Conservation (phyloP, 148 eudicot species). For the Rhododendron kiyosumense region DNA sequence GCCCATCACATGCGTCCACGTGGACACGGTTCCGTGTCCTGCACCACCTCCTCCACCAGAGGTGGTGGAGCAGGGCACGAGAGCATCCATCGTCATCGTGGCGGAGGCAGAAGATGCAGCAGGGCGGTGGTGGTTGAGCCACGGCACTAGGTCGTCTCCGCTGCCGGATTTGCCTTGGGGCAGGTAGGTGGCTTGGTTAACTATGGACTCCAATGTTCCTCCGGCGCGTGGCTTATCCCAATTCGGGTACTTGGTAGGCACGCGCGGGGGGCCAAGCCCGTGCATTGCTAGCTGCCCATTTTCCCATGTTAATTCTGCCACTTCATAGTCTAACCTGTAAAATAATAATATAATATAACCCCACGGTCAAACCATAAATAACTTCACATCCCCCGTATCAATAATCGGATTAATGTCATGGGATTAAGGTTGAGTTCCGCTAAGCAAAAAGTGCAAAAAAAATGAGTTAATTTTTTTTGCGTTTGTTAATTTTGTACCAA, state of each 20-base stretch:
- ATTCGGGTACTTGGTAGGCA: conserved; percentile 27
- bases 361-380: background rate
- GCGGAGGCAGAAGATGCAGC: conserved; percentile 10
- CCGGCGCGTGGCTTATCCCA: conserved; percentile 46
- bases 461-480: no score
- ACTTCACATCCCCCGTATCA: no score
- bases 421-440: background rate
- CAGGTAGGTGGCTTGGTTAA: conserved; percentile 52
- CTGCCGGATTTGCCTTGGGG: conserved; percentile 10
- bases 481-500: no score
- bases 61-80: conserved; percentile 32
- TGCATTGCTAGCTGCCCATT: conserved; percentile 78
- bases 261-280: conserved; percentile 56
- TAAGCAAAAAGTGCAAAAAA: no score
- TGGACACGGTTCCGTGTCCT: background rate
- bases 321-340: conserved; percentile 72
- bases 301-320: conserved; percentile 86
- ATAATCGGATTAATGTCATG: background rate
- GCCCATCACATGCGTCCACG: background rate
- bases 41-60: background rate
- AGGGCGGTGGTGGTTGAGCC: conserved; percentile 19
- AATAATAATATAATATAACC: background rate
- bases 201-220: conserved; percentile 80
- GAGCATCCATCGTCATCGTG: conserved; percentile 42
- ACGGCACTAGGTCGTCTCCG: conserved; percentile 26